These are phyloP conservation scores for Cladorrhinum sp. DNA, from an alignment of 2,329 filamentous ascomycete species.

Conservation along the genomic window DNA sequence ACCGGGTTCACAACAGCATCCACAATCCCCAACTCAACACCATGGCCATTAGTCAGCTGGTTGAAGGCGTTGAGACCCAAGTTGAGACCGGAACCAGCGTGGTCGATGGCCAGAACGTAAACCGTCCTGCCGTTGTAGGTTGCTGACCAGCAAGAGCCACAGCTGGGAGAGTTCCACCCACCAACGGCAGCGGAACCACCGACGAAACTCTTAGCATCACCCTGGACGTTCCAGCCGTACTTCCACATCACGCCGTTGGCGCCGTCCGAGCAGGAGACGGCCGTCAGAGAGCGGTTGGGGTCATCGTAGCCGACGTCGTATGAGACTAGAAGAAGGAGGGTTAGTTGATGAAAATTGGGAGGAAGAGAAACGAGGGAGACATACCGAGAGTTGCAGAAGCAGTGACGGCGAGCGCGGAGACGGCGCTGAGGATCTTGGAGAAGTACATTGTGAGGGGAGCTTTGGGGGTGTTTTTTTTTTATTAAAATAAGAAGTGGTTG, in stretches of 20 bases:
- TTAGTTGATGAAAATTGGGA: not conserved
- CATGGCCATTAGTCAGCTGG: slow-evolving; percentile 51
- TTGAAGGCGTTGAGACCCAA: slow-evolving; percentile 57
- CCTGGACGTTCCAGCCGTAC: slow-evolving; percentile 57
- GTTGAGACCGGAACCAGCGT: slow-evolving; percentile 50
- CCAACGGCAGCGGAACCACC: slow-evolving; percentile 51
- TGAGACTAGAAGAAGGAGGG: slow-evolving; percentile 48
- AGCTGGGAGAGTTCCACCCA: slow-evolving; percentile 37
- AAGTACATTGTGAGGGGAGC: slow-evolving; percentile 26
- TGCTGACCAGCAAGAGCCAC: slow-evolving; percentile 59
- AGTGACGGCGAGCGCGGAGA: slow-evolving; percentile 27
- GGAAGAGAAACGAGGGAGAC: slow-evolving; percentile 1
- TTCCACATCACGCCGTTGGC: slow-evolving; percentile 62
- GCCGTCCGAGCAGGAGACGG: slow-evolving; percentile 66
- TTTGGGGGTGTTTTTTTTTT: slow-evolving; percentile 1
- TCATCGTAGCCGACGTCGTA: slow-evolving; percentile 73
- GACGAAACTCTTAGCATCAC: slow-evolving; percentile 49
- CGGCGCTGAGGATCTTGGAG: slow-evolving; percentile 28
- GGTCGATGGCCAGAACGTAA: slow-evolving; percentile 56
- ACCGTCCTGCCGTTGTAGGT: slow-evolving; percentile 50
- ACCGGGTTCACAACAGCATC: slow-evolving; percentile 49
- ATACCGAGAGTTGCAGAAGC: slow-evolving; percentile 28
- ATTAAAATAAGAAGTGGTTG: not conserved
- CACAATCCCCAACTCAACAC: slow-evolving; percentile 48
- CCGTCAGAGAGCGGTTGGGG: slow-evolving; percentile 49